phyloP scores from a whole-genome alignment of 1,139 yeast species.

The Kazachstania sp. region DNA sequence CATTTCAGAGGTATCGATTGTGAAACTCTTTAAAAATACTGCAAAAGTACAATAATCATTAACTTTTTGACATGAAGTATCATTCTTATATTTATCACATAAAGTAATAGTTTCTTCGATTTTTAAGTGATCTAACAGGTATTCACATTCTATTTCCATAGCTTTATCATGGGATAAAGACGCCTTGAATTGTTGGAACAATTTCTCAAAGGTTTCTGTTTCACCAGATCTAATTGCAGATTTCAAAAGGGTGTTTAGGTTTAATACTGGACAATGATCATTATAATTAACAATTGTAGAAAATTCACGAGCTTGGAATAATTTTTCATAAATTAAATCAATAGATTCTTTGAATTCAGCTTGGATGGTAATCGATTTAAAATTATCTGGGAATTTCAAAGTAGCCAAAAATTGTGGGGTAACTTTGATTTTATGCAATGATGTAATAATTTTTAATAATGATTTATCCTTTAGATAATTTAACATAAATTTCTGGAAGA shows the following conservation, averaged over 20 bases:
- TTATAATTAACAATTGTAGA: conserved; percentile 18
- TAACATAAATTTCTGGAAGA: conserved; percentile 9
- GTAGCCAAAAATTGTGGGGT: conserved; percentile 12
- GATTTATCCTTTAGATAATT: conserved; percentile 22
- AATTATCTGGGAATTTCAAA: conserved; percentile 24
- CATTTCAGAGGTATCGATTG: conserved; percentile 5
- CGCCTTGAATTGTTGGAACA: conserved; percentile 15
- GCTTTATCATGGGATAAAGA: conserved; percentile 10
- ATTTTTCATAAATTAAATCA: conserved; percentile 15
- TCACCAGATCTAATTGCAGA: conserved; percentile 23
- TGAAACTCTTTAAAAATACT: conserved; percentile 21
- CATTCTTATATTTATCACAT: conserved; percentile 6
- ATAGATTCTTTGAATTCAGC: conserved; percentile 24
- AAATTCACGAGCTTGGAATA: conserved; percentile 18
- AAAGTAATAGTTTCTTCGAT: conserved; percentile 19
- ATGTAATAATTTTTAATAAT: conserved; percentile 8
- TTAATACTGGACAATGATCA: conserved; percentile 20
- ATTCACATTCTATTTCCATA: conserved; percentile 20
- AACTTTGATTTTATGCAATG: conserved; percentile 2
- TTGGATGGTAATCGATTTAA: conserved; percentile 24
- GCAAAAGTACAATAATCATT: conserved; percentile 22
- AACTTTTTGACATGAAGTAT: neutral
- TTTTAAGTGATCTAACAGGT: conserved; percentile 16
- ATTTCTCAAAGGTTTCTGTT: conserved; percentile 12
- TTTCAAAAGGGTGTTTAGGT: conserved; percentile 20